Percentiles rank a stretch among this genome's conserved stretches.
These are phyloP conservation scores for Fusarium sp. DNA, from an alignment of 2,329 filamentous ascomycete genomes.

Conservation along the genomic window DNA sequence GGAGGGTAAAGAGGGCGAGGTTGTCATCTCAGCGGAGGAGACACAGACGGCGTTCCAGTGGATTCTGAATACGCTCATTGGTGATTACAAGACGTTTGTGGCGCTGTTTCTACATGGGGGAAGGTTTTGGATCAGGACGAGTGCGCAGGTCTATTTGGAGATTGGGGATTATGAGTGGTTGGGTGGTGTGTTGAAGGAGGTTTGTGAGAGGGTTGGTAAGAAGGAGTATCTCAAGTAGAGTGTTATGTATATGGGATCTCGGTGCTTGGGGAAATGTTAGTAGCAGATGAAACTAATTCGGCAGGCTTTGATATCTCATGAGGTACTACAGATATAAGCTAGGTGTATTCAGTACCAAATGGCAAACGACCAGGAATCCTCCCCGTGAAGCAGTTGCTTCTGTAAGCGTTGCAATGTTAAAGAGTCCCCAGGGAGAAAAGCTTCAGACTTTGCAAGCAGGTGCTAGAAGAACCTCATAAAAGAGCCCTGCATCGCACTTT, in stretches of 20 bases:
- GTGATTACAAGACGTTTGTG: slow-evolving; percentile 77
- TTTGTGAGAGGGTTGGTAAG: slow-evolving; percentile 55
- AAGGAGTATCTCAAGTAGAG: slow-evolving; percentile 46
- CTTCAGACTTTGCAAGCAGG: not conserved
- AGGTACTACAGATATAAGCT: not conserved
- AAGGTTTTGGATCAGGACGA: slow-evolving; percentile 76
- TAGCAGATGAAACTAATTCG: not conserved
- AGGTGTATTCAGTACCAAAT: not conserved
- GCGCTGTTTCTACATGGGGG: slow-evolving; percentile 69
- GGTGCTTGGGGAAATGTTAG: not conserved
- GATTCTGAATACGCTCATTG: slow-evolving; percentile 64
- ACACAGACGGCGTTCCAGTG: slow-evolving; percentile 61
- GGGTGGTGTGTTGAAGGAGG: slow-evolving; percentile 65
- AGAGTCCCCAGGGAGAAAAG: not conserved
- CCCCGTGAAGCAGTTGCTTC: not conserved
- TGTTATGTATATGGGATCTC: not conserved
- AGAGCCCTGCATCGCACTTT: not conserved
- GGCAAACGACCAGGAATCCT: not conserved
- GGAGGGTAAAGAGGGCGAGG: slow-evolving; percentile 44
- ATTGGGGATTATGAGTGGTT: slow-evolving; percentile 80
- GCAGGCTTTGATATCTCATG: not conserved
- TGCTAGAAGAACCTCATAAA: not conserved
- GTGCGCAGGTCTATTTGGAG: slow-evolving; percentile 87
- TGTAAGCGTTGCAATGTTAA: not conserved
- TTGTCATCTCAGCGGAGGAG: slow-evolving; percentile 47